Evolutionary conservation across 345 rosid genomes (phyloP), one percentile per base, ranked within the genome.

Genomic region (Brassica napus): DNA sequence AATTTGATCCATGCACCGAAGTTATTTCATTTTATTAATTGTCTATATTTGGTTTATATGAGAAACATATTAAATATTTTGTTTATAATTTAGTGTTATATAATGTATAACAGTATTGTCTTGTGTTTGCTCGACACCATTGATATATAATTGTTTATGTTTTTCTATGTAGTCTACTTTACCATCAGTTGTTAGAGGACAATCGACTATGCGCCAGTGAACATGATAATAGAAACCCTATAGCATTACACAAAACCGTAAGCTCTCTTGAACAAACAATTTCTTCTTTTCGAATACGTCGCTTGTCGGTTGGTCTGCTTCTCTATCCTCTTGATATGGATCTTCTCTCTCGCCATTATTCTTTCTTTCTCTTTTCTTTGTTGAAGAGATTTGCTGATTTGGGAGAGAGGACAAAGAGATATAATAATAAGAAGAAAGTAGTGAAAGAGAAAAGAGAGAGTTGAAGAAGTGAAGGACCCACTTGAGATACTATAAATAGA

Each of bases 291-390:
- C 5, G 94, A 88, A 74, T 81, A 92, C 28, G 97, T 92, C 63
- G 89, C 92, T 70, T 92, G 95, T 82, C 97, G 80, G 86, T 85
- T 90, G 10, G 97, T 93, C 15, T 89, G 70, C 88, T 91, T 93
- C 91, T 89, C 94, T 35, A 89, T 91, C 82, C 83, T 87, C 89
- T 85, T 89, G 89, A 93, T 93, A 89, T 89, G 90, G 85, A 87
- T 88, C 93, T 89, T 88, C 44, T 91, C 96, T 77, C 96, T 80
- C 75, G 91, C 89, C 96, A 91, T 92, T 54, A 39, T 39, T 39
- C 47, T 10, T 39, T 6, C 18, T 18, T 69, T 62, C 1, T 28
- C 6, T 21, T 34, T 18, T 0, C 54, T 69, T 71, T 78, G 62
- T 30, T 79, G 42, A 63, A 63, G 12, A 63, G 18, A 18, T 18